Base-by-base conservation (phyloP, 2,329 filamentous ascomycete species). In the Aureobasidium sp. region DNA sequence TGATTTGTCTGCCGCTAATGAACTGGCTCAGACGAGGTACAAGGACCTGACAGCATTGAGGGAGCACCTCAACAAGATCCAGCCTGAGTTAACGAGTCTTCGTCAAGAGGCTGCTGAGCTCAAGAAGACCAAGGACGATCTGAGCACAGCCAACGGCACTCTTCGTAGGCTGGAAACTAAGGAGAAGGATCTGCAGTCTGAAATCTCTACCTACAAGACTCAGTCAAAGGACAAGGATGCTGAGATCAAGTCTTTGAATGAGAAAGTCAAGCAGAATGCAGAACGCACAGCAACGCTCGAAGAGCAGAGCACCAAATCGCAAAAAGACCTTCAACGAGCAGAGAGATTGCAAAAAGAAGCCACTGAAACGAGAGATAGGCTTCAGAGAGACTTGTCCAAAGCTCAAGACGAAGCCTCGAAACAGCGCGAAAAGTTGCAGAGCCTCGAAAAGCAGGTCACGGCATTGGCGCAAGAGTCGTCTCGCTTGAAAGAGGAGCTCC, bases 11-110 rank as follows among this genome's bases (percentile, higher is more conserved):
- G 91, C 91, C 2, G 88, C 92, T 0, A 87, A 97, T 71, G 86
- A 95, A 73, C 82, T 97, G 14, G 91, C 94, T 0, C 87, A 95
- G 64, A 88, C 84, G 17, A 83, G 94, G 33, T 97, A 91, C 78
- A 96, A 91, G 73, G 92, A 97, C 63, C 78, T 97, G 1, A 87
- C 86, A 0, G 89, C 96, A 31, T 78, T 96, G 49, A 83, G 87
- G 22, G 89, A 93, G 64, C 80, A 92, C 2, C 75, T 97, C 33
- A 87, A 91, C 66, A 95, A 94, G 72, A 83, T 89, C 0, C 92
- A 97, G 70, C 89, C 91, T 0, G 93, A 99, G 74, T 78, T 97
- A 27, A 88, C 87, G 71, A 86, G 79, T 48, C 79, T 97, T 22
- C 85, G 90, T 8, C 85, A 87, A 53, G 92, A 97, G 68, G 86